Evolutionary conservation across 2,329 filamentous ascomycete genomes (phyloP).

Genomic region (Stemphylium beticola): DNA sequence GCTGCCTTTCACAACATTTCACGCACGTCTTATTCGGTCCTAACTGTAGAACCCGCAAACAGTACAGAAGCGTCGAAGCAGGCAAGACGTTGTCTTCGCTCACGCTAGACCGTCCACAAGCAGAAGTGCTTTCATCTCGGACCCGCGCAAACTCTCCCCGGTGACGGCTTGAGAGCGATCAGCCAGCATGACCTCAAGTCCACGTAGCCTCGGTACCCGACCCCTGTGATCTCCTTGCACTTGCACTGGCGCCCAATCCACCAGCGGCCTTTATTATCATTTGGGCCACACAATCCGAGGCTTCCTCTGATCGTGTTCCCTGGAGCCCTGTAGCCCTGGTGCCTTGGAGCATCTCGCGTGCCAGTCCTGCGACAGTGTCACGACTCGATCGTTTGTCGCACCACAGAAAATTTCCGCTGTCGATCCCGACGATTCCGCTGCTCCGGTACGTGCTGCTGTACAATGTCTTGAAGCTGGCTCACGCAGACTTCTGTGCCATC

Average conservation of each 20-base stretch:
- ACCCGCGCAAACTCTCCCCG: conserved; percentile 17
- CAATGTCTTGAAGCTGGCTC: conserved; percentile 14
- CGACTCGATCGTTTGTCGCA: conserved; percentile 26
- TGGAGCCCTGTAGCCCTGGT: conserved; percentile 5
- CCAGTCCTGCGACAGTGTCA: conserved; percentile 15
- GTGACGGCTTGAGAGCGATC: conserved; percentile 28
- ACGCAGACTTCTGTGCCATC: conserved; percentile 3
- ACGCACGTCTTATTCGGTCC: conserved; percentile 22
- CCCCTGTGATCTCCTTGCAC: conserved; percentile 27
- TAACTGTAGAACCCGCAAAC: conserved; percentile 12
- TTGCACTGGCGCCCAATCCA: conserved; percentile 19
- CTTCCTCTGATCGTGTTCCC: conserved; percentile 3
- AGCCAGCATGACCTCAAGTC: conserved; percentile 24
- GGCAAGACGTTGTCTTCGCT: conserved; percentile 15
- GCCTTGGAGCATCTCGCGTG: conserved; percentile 10
- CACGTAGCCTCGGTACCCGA: conserved; percentile 16
- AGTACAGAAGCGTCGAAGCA: conserved; percentile 22
- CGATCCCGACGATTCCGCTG: conserved; percentile 23
- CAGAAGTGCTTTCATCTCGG: conserved; percentile 11
- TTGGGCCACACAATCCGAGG: conserved; percentile 12
- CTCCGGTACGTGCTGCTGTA: conserved; percentile 23
- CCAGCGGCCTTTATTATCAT: conserved; percentile 8
- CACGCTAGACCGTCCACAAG: conserved; percentile 20
- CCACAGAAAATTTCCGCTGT: conserved; percentile 18
- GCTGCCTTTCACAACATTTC: conserved; percentile 39